Conservation (phyloP, 768 basidiomycete species). For the Lentinus tigrinus region DNA sequence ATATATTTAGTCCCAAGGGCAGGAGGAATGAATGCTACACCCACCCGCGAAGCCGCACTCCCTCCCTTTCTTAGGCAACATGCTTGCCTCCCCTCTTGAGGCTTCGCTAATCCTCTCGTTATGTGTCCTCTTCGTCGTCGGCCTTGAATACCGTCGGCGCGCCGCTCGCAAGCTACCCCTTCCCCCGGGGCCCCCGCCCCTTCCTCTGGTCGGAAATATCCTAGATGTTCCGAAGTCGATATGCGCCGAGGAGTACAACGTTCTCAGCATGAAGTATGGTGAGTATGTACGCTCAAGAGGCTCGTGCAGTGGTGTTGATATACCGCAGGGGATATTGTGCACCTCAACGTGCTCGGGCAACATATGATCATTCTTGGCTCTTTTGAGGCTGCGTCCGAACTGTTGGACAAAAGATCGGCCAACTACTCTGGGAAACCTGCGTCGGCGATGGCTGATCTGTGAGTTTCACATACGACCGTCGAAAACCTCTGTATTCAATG, state of each 20-base stretch:
- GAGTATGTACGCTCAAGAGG: neutral
- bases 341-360: constrained; percentile 21
- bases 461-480: neutral
- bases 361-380: constrained; percentile 25
- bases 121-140: neutral
- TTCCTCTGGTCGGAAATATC: constrained; percentile 25
- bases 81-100: too few species aligned
- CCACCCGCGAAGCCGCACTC: too few species aligned
- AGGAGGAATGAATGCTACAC: too few species aligned
- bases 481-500: neutral
- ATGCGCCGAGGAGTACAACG: neutral
- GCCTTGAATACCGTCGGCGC: neutral
- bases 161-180: constrained; percentile 17
- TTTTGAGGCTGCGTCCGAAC: constrained; percentile 21
- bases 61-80: too few species aligned
- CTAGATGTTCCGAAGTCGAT: constrained; percentile 23
- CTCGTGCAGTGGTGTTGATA: too few species aligned
- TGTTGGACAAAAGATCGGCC: constrained; percentile 26
- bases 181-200: constrained; percentile 23
- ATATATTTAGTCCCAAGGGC: too few species aligned
- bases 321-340: constrained; percentile 25
- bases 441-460: constrained; percentile 14
- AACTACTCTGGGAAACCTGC: constrained; percentile 27
- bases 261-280: constrained; percentile 21
- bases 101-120: neutral